Evolutionary conservation across 2,329 filamentous ascomycete species (phyloP), one percentile per base, ranked within the genome.

Genomic region (Penicillium nordicum): DNA sequence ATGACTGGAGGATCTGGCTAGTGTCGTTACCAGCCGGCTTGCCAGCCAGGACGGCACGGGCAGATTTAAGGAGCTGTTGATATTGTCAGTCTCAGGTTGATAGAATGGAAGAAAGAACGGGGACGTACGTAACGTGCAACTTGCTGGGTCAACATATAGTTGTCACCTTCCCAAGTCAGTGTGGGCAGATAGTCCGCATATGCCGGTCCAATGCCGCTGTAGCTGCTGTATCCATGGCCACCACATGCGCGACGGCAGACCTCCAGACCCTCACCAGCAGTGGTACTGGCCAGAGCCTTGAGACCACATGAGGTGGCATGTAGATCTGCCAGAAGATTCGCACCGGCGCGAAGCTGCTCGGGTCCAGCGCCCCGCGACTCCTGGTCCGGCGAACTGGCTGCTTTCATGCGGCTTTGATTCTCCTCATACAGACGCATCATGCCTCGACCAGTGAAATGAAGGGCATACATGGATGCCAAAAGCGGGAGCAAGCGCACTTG

Each of bases 61-160:
- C 88, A 3, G 88, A 85, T 80, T 91, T 92, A 62, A 92, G 81
- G 44, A 92, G 82, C 77, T 82, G 40, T 45, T 16, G 14, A 38
- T 12, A 27, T 29, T 5, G 53, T 63, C 30, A 63, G 55, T 34
- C 6, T 49, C 8, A 14, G 16, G 7, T 25, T 23, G 27, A 30
- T 23, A 29, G 37, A 43, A 41, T 11, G 12, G 25, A 32, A 32
- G 32, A 11, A 25, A 41, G 34, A 18, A 44, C 23, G 4, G 5
- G 1, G 23, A 74, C 79, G 72, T 74, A 82, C 78, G 67, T 91
- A 91, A 56, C 88, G 83, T 3, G 87, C 86, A 3, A 91, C 88
- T 75, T 92, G 88, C 72, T 92, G 88, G 10, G 87, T 89, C 57
- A 92, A 78, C 88, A 92, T 90, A 77, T 89, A 91, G 78, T 90